Percentiles rank a stretch among this genome's conserved stretches.
phyloP scores from a whole-genome alignment of 805 yeast genomes.

The Candida taoyuanica region DNA sequence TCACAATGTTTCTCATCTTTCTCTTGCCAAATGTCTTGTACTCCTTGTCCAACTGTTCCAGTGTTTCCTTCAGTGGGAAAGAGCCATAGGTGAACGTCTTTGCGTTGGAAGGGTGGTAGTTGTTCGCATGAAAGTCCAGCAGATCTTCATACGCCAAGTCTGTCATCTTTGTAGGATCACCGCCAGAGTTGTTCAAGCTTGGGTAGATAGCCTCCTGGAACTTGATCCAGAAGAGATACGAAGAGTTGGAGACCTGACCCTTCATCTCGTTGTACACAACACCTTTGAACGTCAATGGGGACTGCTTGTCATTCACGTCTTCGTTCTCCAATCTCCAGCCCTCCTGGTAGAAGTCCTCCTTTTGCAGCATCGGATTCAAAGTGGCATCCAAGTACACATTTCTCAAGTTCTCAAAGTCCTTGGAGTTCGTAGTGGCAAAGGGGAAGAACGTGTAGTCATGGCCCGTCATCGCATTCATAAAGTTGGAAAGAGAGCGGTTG shows the following conservation, averaged over 20 bases:
- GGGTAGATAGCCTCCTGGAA: slow-evolving; percentile 84
- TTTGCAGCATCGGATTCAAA: slow-evolving; percentile 69
- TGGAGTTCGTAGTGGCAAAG: slow-evolving; percentile 85
- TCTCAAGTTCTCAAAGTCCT: slow-evolving; percentile 79
- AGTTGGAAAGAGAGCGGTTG: slow-evolving; percentile 87
- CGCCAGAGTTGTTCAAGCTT: slow-evolving; percentile 84
- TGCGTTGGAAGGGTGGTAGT: slow-evolving; percentile 90
- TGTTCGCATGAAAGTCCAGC: slow-evolving; percentile 63
- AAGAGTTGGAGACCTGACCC: slow-evolving; percentile 88
- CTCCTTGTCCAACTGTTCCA: slow-evolving; percentile 49
- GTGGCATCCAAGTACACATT: slow-evolving; percentile 87
- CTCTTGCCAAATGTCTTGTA: slow-evolving; percentile 53
- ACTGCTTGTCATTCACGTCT: slow-evolving; percentile 46
- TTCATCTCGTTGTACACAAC: slow-evolving; percentile 99
- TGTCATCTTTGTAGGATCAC: slow-evolving; percentile 83
- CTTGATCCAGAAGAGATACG: slow-evolving; percentile 78
- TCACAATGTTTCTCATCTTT: slow-evolving; percentile 29
- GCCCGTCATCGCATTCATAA: slow-evolving; percentile 99
- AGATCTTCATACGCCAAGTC: slow-evolving; percentile 70
- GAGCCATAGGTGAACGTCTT: slow-evolving; percentile 85
- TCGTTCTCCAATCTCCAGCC: slow-evolving; percentile 94
- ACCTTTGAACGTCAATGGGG: slow-evolving; percentile 79
- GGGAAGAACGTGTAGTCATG: slow-evolving; percentile 95
- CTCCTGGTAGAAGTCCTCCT: slow-evolving; percentile 86
- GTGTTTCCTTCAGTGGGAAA: slow-evolving; percentile 56